Evolutionary conservation across 2,329 filamentous ascomycete genomes (phyloP).

Genomic region (Diaporthe sp.): DNA sequence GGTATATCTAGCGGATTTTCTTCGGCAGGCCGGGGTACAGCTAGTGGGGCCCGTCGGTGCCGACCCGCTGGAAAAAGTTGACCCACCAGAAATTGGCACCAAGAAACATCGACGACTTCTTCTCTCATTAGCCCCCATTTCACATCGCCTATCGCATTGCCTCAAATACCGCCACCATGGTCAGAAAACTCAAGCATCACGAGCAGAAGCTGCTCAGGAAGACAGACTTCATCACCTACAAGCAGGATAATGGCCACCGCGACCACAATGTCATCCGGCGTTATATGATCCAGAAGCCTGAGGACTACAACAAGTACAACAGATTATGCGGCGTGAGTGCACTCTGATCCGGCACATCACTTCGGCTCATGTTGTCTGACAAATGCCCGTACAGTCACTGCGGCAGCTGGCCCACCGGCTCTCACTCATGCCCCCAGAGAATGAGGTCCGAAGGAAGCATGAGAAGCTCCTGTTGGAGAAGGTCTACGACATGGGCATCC

Average conservation of each 20-base stretch:
- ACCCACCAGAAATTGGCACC: slow-evolving; percentile 44
- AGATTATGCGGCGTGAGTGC: slow-evolving; percentile 75
- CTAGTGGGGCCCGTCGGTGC: slow-evolving; percentile 34
- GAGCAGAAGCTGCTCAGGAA: slow-evolving; percentile 95
- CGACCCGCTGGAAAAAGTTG: slow-evolving; percentile 38
- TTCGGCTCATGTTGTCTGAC: slow-evolving; percentile 46
- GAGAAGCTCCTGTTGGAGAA: slow-evolving; percentile 92
- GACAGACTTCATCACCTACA: slow-evolving; percentile 96
- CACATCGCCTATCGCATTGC: background rate
- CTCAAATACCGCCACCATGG: slow-evolving; percentile 71
- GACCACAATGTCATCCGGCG: slow-evolving; percentile 84
- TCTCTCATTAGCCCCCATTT: background rate
- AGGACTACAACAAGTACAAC: slow-evolving; percentile 82
- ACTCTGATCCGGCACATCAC: background rate
- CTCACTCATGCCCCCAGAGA: slow-evolving; percentile 84
- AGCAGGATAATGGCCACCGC: slow-evolving; percentile 88
- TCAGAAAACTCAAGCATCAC: slow-evolving; percentile 95
- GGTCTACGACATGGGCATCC: slow-evolving; percentile 90
- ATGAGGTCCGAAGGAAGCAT: slow-evolving; percentile 83
- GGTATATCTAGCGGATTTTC: slow-evolving; percentile 36
- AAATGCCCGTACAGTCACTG: slow-evolving; percentile 71
- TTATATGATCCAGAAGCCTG: slow-evolving; percentile 91
- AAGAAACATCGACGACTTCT: slow-evolving; percentile 20
- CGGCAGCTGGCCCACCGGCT: slow-evolving; percentile 92
- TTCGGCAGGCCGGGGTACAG: slow-evolving; percentile 35